Evolutionary conservation across 164 flowering plant genomes (phyloP).

Genomic region (Annona squamosa): DNA sequence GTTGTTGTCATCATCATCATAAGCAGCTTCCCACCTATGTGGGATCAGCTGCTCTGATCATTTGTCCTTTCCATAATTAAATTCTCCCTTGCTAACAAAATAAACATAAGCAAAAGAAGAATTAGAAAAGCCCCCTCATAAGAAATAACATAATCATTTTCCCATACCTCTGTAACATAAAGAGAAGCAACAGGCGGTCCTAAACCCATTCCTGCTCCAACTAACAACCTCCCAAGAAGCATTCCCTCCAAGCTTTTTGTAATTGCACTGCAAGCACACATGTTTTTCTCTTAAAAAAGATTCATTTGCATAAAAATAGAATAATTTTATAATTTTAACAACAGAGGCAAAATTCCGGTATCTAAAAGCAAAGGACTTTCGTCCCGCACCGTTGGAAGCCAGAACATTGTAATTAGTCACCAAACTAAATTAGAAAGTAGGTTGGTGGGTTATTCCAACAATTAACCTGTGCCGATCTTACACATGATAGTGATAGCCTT

Average conservation of each 20-base stretch:
- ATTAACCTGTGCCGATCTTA: neutral
- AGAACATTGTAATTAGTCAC: too few species aligned
- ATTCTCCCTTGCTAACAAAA: neutral
- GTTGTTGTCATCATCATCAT: too few species aligned
- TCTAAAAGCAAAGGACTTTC: neutral
- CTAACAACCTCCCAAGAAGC: slow-evolving; percentile 65
- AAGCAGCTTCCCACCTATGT: too few species aligned
- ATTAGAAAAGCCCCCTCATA: neutral
- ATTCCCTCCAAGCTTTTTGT: slow-evolving; percentile 45
- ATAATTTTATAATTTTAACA: too few species aligned
- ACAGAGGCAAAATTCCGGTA: too few species aligned
- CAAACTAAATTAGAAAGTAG: neutral
- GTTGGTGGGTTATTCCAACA: neutral
- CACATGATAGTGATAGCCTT: neutral
- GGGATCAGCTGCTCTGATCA: too few species aligned
- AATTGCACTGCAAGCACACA: slow-evolving; percentile 37
- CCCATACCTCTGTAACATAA: slow-evolving; percentile 63
- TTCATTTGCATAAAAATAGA: neutral
- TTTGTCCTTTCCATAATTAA: too few species aligned
- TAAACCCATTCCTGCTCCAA: slow-evolving; percentile 72
- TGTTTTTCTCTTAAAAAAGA: neutral
- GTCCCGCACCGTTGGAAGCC: too few species aligned
- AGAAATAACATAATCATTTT: neutral
- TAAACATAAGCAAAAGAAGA: neutral
- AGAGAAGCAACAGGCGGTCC: slow-evolving; percentile 68